Conservation (phyloP, 345 rosid genomes). For the Populus deltoides region DNA sequence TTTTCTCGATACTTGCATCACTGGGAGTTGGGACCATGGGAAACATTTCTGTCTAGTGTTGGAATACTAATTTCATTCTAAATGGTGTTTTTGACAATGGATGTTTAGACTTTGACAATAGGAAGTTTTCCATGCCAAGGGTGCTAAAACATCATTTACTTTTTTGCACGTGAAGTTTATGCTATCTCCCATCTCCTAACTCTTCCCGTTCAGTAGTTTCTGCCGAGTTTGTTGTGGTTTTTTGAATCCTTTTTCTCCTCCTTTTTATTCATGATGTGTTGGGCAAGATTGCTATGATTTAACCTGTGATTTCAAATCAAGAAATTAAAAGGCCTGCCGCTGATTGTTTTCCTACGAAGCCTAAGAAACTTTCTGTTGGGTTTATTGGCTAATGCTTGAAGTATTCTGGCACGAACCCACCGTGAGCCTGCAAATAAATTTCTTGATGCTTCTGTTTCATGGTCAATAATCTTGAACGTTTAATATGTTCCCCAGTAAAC, state of each 20-base stretch:
- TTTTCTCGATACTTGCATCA: not conserved
- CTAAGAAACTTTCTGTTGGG: not conserved
- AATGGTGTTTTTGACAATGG: not conserved
- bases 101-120: not conserved
- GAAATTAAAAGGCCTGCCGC: not conserved
- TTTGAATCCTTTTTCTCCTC: not conserved
- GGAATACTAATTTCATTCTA: not conserved
- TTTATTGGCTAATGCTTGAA: not conserved
- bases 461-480: not conserved
- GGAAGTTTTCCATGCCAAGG: not conserved
- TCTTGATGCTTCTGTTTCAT: not conserved
- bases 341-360: not conserved
- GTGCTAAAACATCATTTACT: not conserved
- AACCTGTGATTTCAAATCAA: not conserved
- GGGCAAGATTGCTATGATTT: not conserved
- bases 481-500: not conserved
- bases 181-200: not conserved
- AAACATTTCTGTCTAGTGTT: not conserved
- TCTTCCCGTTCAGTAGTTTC: not conserved
- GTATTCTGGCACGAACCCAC: not conserved
- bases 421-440: not conserved
- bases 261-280: not conserved
- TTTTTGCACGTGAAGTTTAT: not conserved
- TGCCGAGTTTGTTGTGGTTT: not conserved
- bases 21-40: not conserved